Evolutionary conservation across 257 asterid species (phyloP), one percentile per base, ranked within the genome.

Genomic region (Paraleonurus japonicus): DNA sequence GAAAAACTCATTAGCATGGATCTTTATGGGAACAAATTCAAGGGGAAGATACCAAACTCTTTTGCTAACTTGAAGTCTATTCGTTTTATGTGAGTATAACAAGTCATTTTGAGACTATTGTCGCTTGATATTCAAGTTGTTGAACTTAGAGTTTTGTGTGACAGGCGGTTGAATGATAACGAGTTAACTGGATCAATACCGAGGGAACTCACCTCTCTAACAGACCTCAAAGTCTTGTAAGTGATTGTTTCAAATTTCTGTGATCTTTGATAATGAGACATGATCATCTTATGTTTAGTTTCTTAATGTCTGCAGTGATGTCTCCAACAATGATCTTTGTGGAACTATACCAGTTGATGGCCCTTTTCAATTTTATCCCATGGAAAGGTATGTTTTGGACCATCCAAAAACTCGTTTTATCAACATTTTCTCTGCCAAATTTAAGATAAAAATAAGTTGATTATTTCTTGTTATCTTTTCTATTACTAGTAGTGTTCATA

Each of bases 331-430:
- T 33, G 84, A 87, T 60, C 87, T 92, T 28, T 90, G 98, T 79
- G 98, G 98, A 61, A 92, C 98, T 61, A 90, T 92, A 53, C 98
- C 97, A 0, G 95, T 83, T 8, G 96, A 90, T 81, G 98, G 98
- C 23, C 96, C 95, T 0, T 92, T 92, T 48, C 81, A 61, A 23
- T 75, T 71, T 81, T 90, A 90, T 76, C 84, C 96, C 10, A 76
- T 90, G 90, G 89, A 83, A 81, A 90, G 98, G 98, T 89, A 84
- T 39, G 9, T 69, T 23, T n/a, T 9, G 16, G 54, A 16, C 5
- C 7, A 67, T 47, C 50, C 17, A 41, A 13, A 41, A 41, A 16
- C 17, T 12, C 50, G 50, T 12, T 43, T 43, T 12, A 43, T 43
- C 50, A 12, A 13, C 19, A 0, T 15, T n/a, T 45, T 15, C 17